A percentile compares a stretch with the other conserved stretches of the same genome.
These are phyloP conservation scores for Suhomyces yuchorum DNA, from an alignment of 1,139 yeast genomes.

Conservation along the genomic window DNA sequence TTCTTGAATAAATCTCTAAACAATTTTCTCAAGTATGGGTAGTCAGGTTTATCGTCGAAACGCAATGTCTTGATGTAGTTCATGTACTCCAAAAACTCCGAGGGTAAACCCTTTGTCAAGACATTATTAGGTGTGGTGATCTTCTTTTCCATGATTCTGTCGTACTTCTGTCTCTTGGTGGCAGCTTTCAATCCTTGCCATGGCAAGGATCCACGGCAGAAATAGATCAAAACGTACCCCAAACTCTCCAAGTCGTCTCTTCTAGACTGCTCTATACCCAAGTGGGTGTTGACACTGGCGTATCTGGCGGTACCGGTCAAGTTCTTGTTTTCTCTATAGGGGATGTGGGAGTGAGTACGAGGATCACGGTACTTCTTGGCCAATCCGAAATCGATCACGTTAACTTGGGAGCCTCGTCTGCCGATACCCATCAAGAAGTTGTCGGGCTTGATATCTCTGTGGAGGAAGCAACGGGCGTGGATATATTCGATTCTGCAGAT, in stretches of 20 bases:
- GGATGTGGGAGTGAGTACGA: conserved; percentile 91
- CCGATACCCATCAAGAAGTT: conserved; percentile 97
- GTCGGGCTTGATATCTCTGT: conserved; percentile 92
- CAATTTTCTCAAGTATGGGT: conserved; percentile 82
- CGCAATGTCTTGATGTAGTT: conserved; percentile 87
- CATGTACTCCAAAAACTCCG: conserved; percentile 86
- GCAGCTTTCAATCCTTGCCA: conserved; percentile 99
- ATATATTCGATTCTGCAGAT: conserved; percentile 92
- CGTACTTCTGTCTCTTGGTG: conserved; percentile 95
- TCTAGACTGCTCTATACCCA: conserved; percentile 95
- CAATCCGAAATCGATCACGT: conserved; percentile 94
- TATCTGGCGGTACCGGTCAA: conserved; percentile 97
- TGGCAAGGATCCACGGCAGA: conserved; percentile 92
- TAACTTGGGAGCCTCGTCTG: conserved; percentile 90
- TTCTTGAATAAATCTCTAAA: conserved; percentile 88
- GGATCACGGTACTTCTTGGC: conserved; percentile 97
- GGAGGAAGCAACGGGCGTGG: conserved; percentile 94
- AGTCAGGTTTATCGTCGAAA: conserved; percentile 96
- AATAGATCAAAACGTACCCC: conserved; percentile 93
- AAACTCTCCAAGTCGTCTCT: conserved; percentile 95
- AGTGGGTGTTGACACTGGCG: conserved; percentile 92
- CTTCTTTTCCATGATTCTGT: conserved; percentile 94
- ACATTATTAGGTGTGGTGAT: conserved; percentile 90
- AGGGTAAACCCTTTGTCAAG: conserved; percentile 88
- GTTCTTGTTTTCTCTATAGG: conserved; percentile 94